Percentiles rank a stretch among this genome's conserved stretches.
Conservation (phyloP, 148 eudicot species). For the Vaccinium vitisidaea region DNA sequence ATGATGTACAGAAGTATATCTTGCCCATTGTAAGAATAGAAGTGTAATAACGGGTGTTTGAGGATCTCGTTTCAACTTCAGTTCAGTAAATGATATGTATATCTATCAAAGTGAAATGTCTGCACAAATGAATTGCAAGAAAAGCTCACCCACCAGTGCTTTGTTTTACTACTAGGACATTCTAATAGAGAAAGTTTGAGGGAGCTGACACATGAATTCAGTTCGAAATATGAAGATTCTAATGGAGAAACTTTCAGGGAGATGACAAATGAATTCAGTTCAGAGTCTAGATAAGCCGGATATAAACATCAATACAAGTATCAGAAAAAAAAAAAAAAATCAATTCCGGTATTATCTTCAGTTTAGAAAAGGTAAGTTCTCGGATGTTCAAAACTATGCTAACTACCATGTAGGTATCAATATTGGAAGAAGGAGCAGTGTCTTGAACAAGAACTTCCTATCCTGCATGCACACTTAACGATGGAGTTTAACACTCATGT, state of each 20-base stretch:
- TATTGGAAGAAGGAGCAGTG: neutral
- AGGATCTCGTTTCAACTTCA: neutral
- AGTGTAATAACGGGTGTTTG: neutral
- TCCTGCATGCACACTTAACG: neutral
- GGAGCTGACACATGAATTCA: neutral
- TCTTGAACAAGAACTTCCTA: neutral
- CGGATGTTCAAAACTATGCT: neutral
- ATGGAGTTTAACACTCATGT: neutral
- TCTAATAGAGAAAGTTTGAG: neutral
- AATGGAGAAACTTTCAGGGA: neutral
- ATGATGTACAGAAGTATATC: neutral
- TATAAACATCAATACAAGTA: no score
- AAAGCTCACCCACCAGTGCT: neutral
- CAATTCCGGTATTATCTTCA: no score
- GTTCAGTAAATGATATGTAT: neutral
- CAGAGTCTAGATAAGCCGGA: no score
- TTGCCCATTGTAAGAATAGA: neutral
- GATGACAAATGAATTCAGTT: no score
- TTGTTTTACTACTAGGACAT: neutral
- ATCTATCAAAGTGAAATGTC: neutral
- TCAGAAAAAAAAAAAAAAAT: no score
- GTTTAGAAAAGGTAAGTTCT: neutral
- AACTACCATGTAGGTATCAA: neutral
- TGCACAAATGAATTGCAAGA: neutral
- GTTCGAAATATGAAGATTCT: neutral